Evolutionary conservation across 148 eudicot species (phyloP), one percentile per base, ranked within the genome.

Genomic region (Dysphania ambrosioides): DNA sequence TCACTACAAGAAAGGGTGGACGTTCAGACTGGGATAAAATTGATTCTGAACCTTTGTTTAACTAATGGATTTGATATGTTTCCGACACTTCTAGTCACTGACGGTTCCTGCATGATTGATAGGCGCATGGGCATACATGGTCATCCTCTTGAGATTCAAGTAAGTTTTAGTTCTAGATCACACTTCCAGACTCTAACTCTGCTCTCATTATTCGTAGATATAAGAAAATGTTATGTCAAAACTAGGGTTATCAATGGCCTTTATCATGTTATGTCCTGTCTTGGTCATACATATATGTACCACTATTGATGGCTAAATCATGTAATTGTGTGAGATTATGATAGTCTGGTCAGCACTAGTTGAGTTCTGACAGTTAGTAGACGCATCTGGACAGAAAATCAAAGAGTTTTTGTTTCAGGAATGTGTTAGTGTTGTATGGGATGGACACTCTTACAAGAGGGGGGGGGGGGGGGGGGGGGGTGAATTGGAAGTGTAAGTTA

Each of bases 101-200:
- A 93, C 84, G 98, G 98, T 61, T 93, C 98, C 60, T 93, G 97
- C 87, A 93, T 93, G 98, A 91, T 91, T 73, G 98, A 93, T 74
- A 85, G 98, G 71, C 86, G 98, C 65, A 91, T 93, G 98, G 98
- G 98, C 36, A 91, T 93, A 74, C 97, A 93, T 58, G 98, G 98
- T 36, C 97, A 91, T 78, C 97, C 98, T 67, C 91, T 93, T 78
- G 98, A 93, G 85, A 93, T 91, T 81, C 97, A 93, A 85, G 98
- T 93, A 75, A 83, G 91, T 80, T 42, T 38, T n/a, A 38, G 65
- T 44, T 44, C 27, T 69, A 15, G 30, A n/a, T 24, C 61, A 34
- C 13, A 59, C 35, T 21, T 67, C 16, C 29, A 21, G 72, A 1
- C 23, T 41, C 40, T 13, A n/a, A 8, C 60, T 44, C 56, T 72